These are phyloP conservation scores for Ganoderma meredithae DNA, from an alignment of 1,284 basidiomycete genomes.

Conservation along the genomic window DNA sequence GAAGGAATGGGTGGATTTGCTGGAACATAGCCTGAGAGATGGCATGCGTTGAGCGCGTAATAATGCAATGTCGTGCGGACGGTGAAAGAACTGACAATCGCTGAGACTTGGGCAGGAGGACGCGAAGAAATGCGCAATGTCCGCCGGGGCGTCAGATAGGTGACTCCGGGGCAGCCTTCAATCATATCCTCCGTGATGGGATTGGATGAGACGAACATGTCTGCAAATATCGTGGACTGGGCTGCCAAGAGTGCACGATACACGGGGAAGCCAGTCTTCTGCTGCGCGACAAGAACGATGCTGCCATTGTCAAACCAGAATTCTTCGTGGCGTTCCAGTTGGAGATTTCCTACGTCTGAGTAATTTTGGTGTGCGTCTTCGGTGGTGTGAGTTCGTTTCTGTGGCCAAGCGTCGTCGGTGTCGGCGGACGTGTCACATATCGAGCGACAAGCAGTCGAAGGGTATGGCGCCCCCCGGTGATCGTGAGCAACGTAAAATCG, in stretches of 20 bases:
- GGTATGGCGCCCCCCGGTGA: no score
- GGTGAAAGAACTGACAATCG: neutral
- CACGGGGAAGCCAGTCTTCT: slow-evolving; percentile 25
- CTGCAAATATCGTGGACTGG: slow-evolving; percentile 28
- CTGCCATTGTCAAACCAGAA: slow-evolving; percentile 31
- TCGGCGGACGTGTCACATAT: no score
- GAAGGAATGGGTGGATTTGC: neutral
- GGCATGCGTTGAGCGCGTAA: neutral
- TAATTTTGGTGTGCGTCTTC: no score
- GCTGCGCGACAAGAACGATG: slow-evolving; percentile 29
- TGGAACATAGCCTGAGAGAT: neutral
- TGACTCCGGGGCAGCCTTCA: slow-evolving; percentile 29
- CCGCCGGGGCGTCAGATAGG: slow-evolving; percentile 21
- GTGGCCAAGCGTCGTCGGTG: no score
- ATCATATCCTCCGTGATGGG: slow-evolving; percentile 14
- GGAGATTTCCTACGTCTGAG: neutral
- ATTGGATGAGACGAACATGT: slow-evolving; percentile 31
- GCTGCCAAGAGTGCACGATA: slow-evolving; percentile 27
- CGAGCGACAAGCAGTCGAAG: no score
- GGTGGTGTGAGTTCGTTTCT: no score
- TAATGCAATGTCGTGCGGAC: neutral
- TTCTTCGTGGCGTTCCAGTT: slow-evolving; percentile 32
- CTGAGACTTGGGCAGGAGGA: neutral
- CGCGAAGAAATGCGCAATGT: slow-evolving; percentile 18
- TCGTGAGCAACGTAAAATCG: no score